Base-by-base conservation (phyloP, 2,329 filamentous ascomycete genomes). In the Albifimbria verrucaria region DNA sequence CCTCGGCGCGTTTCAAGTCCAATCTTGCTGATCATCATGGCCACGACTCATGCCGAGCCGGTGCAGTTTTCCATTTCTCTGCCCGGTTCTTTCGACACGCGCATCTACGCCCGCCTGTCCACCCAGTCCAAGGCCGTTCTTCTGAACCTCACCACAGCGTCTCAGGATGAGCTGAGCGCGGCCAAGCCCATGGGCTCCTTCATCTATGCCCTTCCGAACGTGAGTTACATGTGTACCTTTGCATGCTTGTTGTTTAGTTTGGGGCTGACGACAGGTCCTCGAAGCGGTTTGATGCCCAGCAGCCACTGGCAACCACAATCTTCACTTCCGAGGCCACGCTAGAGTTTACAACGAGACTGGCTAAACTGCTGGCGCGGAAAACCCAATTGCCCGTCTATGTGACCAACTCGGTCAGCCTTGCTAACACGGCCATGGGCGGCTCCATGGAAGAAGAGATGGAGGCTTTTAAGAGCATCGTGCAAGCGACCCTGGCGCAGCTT, bases 401-500 rank as follows among this genome's bases (percentile, higher is more conserved):
- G 18, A 90, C 90, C 21, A 95, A 90, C 66, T 96, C 92, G 28
- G 85, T 95, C 63, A 90, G 87, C 59, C 85, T 97, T 57, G 82
- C 82, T 15, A 84, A 79, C 63, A 81, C 86, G 6, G 88, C 87
- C 2, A 82, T 92, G 63, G 91, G 91, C 10, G 88, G 91, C 20
- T 89, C 85, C 0, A 84, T 93, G 7, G 92, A 97, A 66, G 94
- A 97, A 76, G 93, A 97, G 74, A 92, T 97, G 85, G 91, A 93
- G 65, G 90, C 88, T 0, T 87, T 97, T 62, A 85, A 82, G 63
- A 81, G 80, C 58, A 84, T 96, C 41, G 85, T 92, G 26, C 81
- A 88, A 54, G 82, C 89, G 46, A 81, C 92, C 20, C 57, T 70
- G 7, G 63, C 57, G 15, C 63, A 59, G 52, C 63, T 73, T 12